Base-by-base conservation (phyloP, 495 filamentous ascomycete genomes). In the Penicillium macrosclerotiorum region DNA sequence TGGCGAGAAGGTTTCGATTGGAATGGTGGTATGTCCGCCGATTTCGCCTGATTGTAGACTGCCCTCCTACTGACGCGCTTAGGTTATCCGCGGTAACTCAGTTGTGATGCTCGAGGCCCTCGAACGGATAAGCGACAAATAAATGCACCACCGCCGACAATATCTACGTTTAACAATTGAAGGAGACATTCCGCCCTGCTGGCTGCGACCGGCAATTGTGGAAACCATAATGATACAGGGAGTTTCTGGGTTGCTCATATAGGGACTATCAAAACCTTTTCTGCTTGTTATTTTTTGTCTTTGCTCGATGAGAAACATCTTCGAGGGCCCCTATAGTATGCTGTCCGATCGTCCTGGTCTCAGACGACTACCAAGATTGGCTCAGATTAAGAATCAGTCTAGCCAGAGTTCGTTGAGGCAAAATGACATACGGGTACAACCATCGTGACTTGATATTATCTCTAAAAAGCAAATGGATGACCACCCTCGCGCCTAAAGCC, bases 31-130 rank as follows among this genome's bases (percentile, higher is more conserved):
- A 81, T 43, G 86, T 45, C 30, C 13, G 2, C 5, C 2, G 3
- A 17, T 5, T 13, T 5, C 3, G 8, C 34, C 27, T 18, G 1
- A 25, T 3, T n/a, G 8, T 19, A 2, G 23, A 33, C 7, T 14
- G n/a, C 16, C 17, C 47, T 52, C 11, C 41, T 42, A 49, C 29
- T 44, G 44, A 36, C 4, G 17, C 4, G 6, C 8, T 4, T 23
- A 80, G 78, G 77, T 84, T 42, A 95, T 96, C 56, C 85, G 91
- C 49, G 91, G 91, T 43, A 96, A 96, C 70, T 95, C 90, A 5
- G 89, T 96, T 7, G 89, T 96, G 33, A 96, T 96, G 89, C 77
- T 96, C 19, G 91, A 96, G 77, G 80, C 80, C 34, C 62, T 83
- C 32, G 80, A 83, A 45, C 77, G 80, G 48, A 83, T 83, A 60